Base-by-base conservation (phyloP, 495 filamentous ascomycete genomes). In the Aspergillus leporis region DNA sequence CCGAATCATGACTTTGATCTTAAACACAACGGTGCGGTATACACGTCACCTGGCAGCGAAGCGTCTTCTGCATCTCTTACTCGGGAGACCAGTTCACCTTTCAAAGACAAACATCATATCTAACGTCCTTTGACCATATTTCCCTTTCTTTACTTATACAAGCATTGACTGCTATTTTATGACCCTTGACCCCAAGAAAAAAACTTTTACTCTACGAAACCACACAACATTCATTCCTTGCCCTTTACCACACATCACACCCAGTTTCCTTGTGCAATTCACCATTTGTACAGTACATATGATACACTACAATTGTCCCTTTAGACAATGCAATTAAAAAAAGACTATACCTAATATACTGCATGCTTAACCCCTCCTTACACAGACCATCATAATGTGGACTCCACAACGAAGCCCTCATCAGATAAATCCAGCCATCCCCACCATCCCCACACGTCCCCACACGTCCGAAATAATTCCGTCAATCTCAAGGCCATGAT, bases 41-140 rank as follows among this genome's bases (percentile, higher is more conserved):
- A 65, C 22, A 58, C 61, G 7, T 69, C 69, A 21, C 58, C 66
- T 8, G 57, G 62, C 9, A 71, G 69, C 54, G 53, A 56, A 18
- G 48, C 48, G 32, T 71, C 66, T 43, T 51, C 53, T 4, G 9
- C 30, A 8, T 52, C 53, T 10, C 53, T 61, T 2, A 61, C 59
- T 1, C 53, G 59, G n/a, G 43, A 54, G 25, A 52, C 47, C 4
- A 18, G 22, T 23, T 52, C 36, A 13, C 50, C 50, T 7, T 51
- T 49, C 22, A 47, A 38, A 8, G 52, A 56, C 38, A 52, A 52
- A n/a, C 32, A 56, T 22, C 21, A 14, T 18, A 5, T 56, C 19
- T 56, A 56, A 47, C 23, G 7, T 16, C 25, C 51, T 16, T 23
- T 36, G 6, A 0, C 8, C 21, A 2, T 23, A 18, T 53, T 19